phyloP scores from a whole-genome alignment of 768 basidiomycete species.

The Boletus subcaerulescens region DNA sequence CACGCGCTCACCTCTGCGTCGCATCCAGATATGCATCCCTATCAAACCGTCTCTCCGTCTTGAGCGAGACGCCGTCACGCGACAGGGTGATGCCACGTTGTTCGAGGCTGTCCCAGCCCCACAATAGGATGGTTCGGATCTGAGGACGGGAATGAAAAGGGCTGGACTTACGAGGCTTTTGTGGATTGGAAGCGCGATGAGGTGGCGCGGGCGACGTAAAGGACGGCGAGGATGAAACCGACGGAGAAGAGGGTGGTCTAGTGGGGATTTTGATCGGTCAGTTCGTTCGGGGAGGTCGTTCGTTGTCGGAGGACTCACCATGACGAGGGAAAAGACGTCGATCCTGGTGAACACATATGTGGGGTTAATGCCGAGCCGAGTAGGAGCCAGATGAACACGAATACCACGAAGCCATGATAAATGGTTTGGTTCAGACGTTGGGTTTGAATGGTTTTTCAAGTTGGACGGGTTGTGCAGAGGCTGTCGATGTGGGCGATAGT shows the following conservation, averaged over 20 bases:
- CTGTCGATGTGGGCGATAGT: no score
- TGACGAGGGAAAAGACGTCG: conserved; percentile 17
- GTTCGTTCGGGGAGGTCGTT: neutral
- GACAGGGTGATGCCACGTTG: conserved; percentile 56
- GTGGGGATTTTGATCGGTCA: neutral
- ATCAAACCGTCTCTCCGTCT: conserved; percentile 57
- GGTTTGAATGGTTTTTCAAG: no score
- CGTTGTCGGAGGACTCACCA: neutral
- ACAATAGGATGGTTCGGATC: neutral
- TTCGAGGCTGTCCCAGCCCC: conserved; percentile 36
- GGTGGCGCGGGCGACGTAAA: conserved; percentile 38
- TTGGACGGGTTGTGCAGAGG: no score
- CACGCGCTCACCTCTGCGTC: conserved; percentile 54
- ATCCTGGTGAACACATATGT: conserved; percentile 6
- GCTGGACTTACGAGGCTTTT: conserved; percentile 49
- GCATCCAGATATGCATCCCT: conserved; percentile 69
- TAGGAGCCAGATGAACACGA: neutral
- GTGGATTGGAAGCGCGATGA: conserved; percentile 45
- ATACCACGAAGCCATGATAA: conserved; percentile 18
- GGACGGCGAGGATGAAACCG: conserved; percentile 42
- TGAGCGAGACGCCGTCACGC: conserved; percentile 59
- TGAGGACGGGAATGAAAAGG: neutral
- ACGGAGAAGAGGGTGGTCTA: conserved; percentile 44
- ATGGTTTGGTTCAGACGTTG: no score
- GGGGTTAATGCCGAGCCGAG: neutral